A percentile compares a stretch with the other conserved stretches of the same genome.
phyloP scores from a whole-genome alignment of 768 basidiomycete genomes.

The Phlebiopsis gigantea region DNA sequence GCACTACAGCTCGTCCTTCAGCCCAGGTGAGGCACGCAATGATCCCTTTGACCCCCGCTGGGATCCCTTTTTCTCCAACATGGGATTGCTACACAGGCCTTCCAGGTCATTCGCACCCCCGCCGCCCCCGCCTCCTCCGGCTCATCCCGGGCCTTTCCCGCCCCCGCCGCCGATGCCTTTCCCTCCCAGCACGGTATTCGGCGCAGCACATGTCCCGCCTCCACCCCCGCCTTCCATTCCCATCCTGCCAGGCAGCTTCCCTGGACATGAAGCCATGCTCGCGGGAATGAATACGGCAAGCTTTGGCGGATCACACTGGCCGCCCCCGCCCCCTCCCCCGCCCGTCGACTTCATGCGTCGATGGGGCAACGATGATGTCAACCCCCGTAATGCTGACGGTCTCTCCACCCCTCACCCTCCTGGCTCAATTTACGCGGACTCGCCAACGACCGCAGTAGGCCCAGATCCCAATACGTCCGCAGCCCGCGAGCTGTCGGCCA shows the following conservation, averaged over 20 bases:
- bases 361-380: background rate
- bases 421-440: background rate
- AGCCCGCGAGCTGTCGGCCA: constrained; percentile 4
- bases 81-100: background rate
- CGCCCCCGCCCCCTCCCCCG: background rate
- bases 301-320: background rate
- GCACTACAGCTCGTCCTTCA: background rate
- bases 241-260: constrained; percentile 5
- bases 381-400: background rate
- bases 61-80: constrained; percentile 2
- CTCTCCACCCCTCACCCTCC: background rate
- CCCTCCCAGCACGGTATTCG: constrained; percentile 9
- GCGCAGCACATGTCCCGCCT: constrained; percentile 8
- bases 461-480: background rate
- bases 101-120: constrained; percentile 13
- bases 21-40: background rate
- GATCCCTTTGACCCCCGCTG: constrained; percentile 1
- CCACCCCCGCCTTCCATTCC: constrained; percentile 9
- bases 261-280: background rate
- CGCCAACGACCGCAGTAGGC: background rate
- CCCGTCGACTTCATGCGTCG: constrained; percentile 9
- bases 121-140: constrained; percentile 14
- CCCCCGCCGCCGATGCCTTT: constrained; percentile 2
- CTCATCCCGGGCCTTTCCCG: constrained; percentile 3
- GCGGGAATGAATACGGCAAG: too few species aligned